phyloP scores from a whole-genome alignment of 2,329 filamentous ascomycete genomes.

The Beauveria australis region DNA sequence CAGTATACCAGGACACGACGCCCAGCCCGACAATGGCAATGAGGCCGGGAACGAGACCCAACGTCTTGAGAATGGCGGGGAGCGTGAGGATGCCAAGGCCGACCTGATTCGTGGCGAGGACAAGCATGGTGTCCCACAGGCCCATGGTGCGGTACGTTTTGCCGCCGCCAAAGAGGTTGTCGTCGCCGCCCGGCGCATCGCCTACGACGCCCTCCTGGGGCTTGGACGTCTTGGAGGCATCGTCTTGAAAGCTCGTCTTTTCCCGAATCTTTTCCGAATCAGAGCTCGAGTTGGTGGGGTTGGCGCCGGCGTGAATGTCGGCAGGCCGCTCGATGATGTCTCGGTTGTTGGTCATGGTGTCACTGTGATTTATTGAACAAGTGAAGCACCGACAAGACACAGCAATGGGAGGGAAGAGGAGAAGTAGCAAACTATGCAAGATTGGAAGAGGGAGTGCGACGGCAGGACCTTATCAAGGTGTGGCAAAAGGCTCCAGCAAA shows the following conservation, averaged over 20 bases:
- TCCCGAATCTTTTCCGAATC: conserved; percentile 7
- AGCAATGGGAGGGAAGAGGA: neutral
- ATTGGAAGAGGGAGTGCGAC: neutral
- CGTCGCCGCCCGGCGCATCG: neutral
- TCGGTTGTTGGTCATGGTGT: conserved; percentile 3
- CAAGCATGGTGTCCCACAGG: conserved; percentile 26
- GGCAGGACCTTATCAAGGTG: neutral
- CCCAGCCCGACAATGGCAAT: conserved; percentile 58
- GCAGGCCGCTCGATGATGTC: neutral
- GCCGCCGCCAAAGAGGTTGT: conserved; percentile 12
- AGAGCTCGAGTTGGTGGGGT: neutral
- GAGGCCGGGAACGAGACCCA: conserved; percentile 59
- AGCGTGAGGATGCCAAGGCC: conserved; percentile 53
- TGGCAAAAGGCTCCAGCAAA: conserved; percentile 3
- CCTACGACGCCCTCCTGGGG: neutral
- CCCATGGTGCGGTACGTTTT: conserved; percentile 26
- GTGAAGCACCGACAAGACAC: neutral
- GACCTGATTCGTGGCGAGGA: conserved; percentile 27
- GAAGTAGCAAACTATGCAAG: neutral
- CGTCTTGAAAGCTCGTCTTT: conserved; percentile 7
- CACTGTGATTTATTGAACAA: neutral
- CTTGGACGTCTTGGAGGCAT: conserved; percentile 7
- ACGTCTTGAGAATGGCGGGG: conserved; percentile 59
- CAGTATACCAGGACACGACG: conserved; percentile 54
- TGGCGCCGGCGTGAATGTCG: neutral